phyloP scores from a whole-genome alignment of 352 stramenopile species.

The Pythium grandisporangium region DNA sequence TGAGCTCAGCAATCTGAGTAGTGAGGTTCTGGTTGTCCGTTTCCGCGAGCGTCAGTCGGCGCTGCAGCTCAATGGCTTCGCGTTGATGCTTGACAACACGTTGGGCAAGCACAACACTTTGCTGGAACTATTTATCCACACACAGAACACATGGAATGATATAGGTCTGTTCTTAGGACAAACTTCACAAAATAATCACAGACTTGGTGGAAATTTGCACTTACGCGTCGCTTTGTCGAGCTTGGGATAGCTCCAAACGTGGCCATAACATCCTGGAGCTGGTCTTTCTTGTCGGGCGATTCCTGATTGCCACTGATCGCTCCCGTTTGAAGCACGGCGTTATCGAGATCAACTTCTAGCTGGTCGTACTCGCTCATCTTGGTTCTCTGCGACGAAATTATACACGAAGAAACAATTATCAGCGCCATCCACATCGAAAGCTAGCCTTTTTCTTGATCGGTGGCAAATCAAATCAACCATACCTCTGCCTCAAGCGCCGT shows the following conservation, averaged over 20 bases:
- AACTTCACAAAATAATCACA: not conserved
- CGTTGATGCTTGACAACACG: constrained; percentile 59
- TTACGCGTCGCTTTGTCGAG: constrained; percentile 52
- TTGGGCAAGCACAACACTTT: constrained; percentile 59
- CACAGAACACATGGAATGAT: not conserved
- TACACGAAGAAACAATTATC: not conserved
- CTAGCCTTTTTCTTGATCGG: not conserved
- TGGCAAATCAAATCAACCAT: not conserved
- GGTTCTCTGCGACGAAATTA: constrained; percentile 18
- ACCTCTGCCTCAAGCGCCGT: constrained; percentile 46
- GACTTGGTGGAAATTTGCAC: constrained; percentile 1
- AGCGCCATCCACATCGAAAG: not conserved
- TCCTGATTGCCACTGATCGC: constrained; percentile 13
- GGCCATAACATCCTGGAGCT: constrained; percentile 30
- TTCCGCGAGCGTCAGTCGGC: constrained; percentile 20
- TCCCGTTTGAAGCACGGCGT: constrained; percentile 53
- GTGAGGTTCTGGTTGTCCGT: constrained; percentile 20
- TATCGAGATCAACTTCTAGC: constrained; percentile 65
- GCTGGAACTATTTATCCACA: constrained; percentile 70
- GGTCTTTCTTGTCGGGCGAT: not conserved
- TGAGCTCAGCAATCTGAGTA: constrained; percentile 19
- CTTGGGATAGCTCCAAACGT: constrained; percentile 64
- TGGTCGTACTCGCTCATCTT: constrained; percentile 67
- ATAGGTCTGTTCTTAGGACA: not conserved
- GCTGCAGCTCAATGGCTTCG: constrained; percentile 29